These are phyloP conservation scores for Fragosphaeria purpurea DNA, from an alignment of 2,329 filamentous ascomycete genomes.

Conservation along the genomic window DNA sequence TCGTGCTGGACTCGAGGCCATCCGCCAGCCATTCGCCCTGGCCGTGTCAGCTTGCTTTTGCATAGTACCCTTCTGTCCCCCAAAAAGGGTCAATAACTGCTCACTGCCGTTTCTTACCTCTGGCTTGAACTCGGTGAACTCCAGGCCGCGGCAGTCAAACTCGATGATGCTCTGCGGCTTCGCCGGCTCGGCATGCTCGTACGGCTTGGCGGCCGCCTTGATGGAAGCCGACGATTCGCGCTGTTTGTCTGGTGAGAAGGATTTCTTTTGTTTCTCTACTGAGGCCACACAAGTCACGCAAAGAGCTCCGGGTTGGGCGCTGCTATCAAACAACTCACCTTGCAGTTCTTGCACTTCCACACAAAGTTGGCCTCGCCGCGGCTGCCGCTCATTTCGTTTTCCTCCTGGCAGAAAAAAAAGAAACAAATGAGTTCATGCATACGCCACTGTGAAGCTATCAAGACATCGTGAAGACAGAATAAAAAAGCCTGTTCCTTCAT, in stretches of 20 bases:
- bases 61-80: conserved; percentile 3
- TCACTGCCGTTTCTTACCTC: conserved; percentile 47
- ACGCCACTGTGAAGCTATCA: neutral
- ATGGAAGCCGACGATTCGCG: conserved; percentile 81
- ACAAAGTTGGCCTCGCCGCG: conserved; percentile 97
- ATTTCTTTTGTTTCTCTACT: neutral
- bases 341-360: conserved; percentile 99
- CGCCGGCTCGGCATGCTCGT: conserved; percentile 60
- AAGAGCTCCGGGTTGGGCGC: too few species aligned
- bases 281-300: too few species aligned
- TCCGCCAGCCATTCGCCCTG: conserved; percentile 86
- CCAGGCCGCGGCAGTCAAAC: conserved; percentile 87
- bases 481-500: neutral
- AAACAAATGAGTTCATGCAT: too few species aligned
- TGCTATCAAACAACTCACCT: conserved; percentile 40
- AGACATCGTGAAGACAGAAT: neutral
- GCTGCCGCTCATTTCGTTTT: conserved; percentile 83
- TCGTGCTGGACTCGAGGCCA: conserved; percentile 68
- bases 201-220: conserved; percentile 60
- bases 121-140: conserved; percentile 82
- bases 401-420: conserved; percentile 47
- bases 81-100: too few species aligned
- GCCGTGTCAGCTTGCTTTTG: neutral
- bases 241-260: conserved; percentile 29
- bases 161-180: conserved; percentile 73